A percentile compares a stretch with the other conserved stretches of the same genome.
Evolutionary conservation across 73 alveolate genomes (phyloP).

Genomic region (Stentor roeselii): DNA sequence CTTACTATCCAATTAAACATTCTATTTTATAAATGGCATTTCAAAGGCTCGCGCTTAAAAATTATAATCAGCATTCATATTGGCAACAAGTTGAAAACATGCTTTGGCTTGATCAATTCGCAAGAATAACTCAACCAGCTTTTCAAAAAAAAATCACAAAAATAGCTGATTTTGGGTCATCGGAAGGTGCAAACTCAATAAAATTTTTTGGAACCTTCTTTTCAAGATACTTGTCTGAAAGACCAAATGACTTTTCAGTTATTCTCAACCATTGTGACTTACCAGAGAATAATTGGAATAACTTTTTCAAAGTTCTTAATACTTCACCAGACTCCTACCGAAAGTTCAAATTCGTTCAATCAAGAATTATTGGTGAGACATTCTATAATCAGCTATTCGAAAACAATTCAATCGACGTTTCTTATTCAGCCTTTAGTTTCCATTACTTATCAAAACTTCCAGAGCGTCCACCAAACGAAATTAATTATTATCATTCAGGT

Average conservation of each 20-base stretch:
- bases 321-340: background rate
- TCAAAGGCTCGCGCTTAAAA: background rate
- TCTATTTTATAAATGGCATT: background rate
- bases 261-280: background rate
- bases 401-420: background rate
- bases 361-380: background rate
- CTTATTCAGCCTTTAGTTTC: background rate
- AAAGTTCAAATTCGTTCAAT: background rate
- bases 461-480: background rate
- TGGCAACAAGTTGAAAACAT: background rate
- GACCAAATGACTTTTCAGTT: background rate
- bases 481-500: background rate
- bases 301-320: background rate
- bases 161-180: slow-evolving; percentile 1
- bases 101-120: background rate
- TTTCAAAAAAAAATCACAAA: background rate
- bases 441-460: slow-evolving; percentile 3
- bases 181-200: slow-evolving; percentile 15
- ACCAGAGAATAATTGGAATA: slow-evolving; percentile 11
- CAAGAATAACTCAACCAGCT: background rate
- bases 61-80: background rate
- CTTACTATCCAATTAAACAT: too few species aligned
- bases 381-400: background rate
- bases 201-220: background rate
- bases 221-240: background rate